Percentiles rank a stretch among this genome's conserved stretches.
Evolutionary conservation across 192 early-diverging fungal species (phyloP).

Genomic region (Coemansia asiatica): DNA sequence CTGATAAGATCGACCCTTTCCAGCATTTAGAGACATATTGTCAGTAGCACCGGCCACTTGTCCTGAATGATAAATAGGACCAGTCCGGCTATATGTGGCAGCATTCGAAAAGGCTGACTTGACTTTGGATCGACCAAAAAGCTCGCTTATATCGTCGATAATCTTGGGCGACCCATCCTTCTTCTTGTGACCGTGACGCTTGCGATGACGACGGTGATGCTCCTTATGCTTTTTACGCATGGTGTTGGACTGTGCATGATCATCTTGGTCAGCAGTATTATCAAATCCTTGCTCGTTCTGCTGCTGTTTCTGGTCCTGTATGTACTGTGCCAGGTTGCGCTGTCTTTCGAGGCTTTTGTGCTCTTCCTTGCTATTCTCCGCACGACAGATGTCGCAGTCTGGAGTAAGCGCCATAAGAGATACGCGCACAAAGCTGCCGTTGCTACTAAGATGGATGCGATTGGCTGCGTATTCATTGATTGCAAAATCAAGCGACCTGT

Average conservation of each 20-base stretch:
- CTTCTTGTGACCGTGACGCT: conserved; percentile 18
- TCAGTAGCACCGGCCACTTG: not conserved
- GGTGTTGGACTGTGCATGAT: not conserved
- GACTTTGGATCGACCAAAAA: conserved; percentile 22
- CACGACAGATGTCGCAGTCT: conserved; percentile 40
- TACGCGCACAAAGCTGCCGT: conserved; percentile 39
- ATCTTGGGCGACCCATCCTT: not conserved
- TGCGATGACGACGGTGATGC: conserved; percentile 23
- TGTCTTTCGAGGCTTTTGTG: conserved; percentile 16
- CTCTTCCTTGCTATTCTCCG: conserved; percentile 19
- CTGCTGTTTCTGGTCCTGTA: conserved; percentile 16
- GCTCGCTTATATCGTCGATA: conserved; percentile 33
- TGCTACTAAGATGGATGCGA: conserved; percentile 40
- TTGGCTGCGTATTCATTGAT: conserved; percentile 41
- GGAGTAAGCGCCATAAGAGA: conserved; percentile 50
- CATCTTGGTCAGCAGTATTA: not conserved
- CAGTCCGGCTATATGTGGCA: not conserved
- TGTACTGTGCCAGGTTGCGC: conserved; percentile 3
- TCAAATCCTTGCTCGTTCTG: not conserved
- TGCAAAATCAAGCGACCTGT: conserved; percentile 28
- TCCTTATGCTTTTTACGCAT: conserved; percentile 3
- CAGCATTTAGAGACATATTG: not conserved
- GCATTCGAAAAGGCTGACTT: not conserved
- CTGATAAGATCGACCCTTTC: not conserved
- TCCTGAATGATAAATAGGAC: not conserved